Base-by-base conservation (phyloP, 495 filamentous ascomycete species). In the Penicillium parvum region DNA sequence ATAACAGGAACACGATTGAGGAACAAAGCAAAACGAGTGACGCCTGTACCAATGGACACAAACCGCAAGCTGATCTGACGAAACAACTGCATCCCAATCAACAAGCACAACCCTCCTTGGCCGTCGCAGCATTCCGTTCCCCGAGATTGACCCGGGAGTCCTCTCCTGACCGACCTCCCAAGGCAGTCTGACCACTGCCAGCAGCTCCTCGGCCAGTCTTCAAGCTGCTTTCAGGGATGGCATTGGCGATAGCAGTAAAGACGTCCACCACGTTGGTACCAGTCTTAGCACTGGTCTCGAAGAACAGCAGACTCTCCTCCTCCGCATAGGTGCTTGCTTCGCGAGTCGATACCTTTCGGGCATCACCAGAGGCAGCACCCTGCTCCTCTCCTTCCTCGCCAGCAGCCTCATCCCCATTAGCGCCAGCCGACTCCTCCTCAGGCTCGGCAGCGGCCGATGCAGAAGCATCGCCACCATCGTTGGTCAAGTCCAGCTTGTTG, bases 171-270 rank as follows among this genome's bases (percentile, higher is more conserved):
- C 70, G 62, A 26, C 55, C 58, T 28, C 66, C 64, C 18, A 73
- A 42, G 25, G 58, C 53, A 41, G 66, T 68, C 46, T 73, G 70
- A 5, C 76, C 76, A 25, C 74, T 76, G 19, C 82, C 74, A 18
- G 77, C 77, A 14, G 78, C 66, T 8, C 82, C 85, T 33, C 88
- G 79, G 26, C 83, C 76, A 25, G 84, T 88, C 78, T 96, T 97
- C 66, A 97, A 72, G 48, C 85, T 92, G 47, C 88, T 92, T 69
- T 97, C 92, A 1, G 92, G 91, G 46, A 97, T 97, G 18, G 90
- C 88, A 58, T 95, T 95, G 42, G 91, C 91, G 60, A 97, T 96
- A n/a, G 91, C 90, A 32, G 91, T 95, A 64, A 98, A 98, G 16
- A 98, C 92, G 50, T 92, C 90, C 49, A 84, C 79, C 21, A 98